These are phyloP conservation scores for Annona squamosa DNA, from an alignment of 164 flowering plant species.

Conservation along the genomic window DNA sequence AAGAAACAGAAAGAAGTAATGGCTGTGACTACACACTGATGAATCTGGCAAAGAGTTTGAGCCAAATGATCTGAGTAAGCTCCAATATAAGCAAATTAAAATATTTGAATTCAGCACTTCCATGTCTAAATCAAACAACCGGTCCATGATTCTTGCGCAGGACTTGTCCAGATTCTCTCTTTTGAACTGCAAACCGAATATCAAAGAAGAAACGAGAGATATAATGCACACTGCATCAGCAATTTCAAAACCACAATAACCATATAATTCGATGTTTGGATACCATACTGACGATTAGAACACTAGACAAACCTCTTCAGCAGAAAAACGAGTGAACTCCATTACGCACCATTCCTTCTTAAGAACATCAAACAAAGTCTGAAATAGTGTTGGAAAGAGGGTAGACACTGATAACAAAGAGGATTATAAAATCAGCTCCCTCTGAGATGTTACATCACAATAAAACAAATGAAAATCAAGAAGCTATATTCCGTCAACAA, in stretches of 20 bases:
- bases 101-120: conserved; percentile 38
- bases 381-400: conserved; percentile 30
- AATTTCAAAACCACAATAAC: not conserved
- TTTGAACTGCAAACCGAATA: conserved; percentile 36
- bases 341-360: conserved; percentile 41
- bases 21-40: conserved; percentile 16
- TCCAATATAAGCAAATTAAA: conserved; percentile 53
- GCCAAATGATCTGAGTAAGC: conserved; percentile 36
- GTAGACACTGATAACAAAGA: conserved; percentile 21
- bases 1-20: conserved; percentile 12
- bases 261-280: not conserved
- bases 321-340: conserved; percentile 22
- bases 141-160: conserved; percentile 33
- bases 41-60: conserved; percentile 23
- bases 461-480: too few relatives aligned
- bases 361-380: conserved; percentile 46
- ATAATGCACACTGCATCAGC: not conserved
- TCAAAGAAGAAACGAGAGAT: not conserved
- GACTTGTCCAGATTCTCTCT: conserved; percentile 31
- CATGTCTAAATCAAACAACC: conserved; percentile 29
- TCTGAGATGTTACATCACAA: not conserved
- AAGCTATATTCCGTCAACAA: not conserved
- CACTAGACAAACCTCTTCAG: conserved; percentile 37
- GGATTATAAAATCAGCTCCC: not conserved
- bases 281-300: not conserved